Conservation (phyloP, 495 filamentous ascomycete genomes). For the Pyronema omphalodes region DNA sequence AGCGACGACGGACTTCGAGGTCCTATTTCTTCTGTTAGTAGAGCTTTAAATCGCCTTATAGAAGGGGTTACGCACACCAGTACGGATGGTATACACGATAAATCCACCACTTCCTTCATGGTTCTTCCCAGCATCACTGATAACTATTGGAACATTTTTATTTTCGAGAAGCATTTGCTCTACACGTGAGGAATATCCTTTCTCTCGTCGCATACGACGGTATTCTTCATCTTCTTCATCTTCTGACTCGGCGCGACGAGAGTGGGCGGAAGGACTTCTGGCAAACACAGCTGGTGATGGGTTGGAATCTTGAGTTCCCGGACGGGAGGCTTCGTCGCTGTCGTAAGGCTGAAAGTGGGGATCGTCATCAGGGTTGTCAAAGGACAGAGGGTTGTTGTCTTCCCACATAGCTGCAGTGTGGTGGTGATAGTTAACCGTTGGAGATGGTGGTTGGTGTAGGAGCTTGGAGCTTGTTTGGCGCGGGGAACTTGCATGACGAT, state of each 20-base stretch:
- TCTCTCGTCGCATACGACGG: conserved; percentile 47
- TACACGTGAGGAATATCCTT: conserved; percentile 81
- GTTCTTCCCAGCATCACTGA: conserved; percentile 89
- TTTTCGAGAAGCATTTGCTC: conserved; percentile 95
- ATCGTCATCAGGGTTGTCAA: conserved; percentile 21
- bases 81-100: conserved; percentile 92
- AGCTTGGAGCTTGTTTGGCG: neutral
- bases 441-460: neutral
- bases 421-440: neutral
- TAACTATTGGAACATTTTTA: conserved; percentile 69
- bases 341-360: conserved; percentile 24
- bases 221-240: conserved; percentile 31
- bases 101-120: conserved; percentile 69
- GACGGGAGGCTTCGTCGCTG: conserved; percentile 28
- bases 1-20: conserved; percentile 80
- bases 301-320: conserved; percentile 30
- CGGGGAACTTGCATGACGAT: neutral
- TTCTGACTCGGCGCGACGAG: conserved; percentile 30
- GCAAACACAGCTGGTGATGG: conserved; percentile 37
- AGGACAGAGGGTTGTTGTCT: conserved; percentile 24
- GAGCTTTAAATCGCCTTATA: neutral
- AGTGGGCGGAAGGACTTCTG: conserved; percentile 10
- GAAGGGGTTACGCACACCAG: conserved; percentile 45
- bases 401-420: conserved; percentile 18
- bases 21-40: conserved; percentile 36